Conservation (phyloP, 208 protist species). For the Trypanosoma brucei region DNA sequence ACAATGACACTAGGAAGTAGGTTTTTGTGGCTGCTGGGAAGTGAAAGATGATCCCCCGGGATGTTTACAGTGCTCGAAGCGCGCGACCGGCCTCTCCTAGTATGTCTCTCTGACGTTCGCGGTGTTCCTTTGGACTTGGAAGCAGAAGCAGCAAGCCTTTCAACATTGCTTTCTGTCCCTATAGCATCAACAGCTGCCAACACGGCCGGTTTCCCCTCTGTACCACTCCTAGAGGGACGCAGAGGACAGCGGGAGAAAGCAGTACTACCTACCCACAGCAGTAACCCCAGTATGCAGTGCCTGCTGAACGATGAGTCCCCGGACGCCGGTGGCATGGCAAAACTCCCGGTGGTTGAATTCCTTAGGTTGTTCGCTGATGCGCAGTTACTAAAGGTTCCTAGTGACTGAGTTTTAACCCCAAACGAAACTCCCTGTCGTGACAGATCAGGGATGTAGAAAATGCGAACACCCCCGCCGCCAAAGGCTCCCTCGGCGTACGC, state of each 20-base stretch:
- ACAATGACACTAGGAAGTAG: constrained; percentile 13
- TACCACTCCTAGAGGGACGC: constrained; percentile 1
- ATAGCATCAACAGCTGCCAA: not conserved
- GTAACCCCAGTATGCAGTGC: constrained; percentile 1
- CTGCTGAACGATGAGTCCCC: not conserved
- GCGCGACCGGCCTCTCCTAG: not conserved
- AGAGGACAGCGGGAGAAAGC: constrained; percentile 17
- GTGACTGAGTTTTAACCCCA: not conserved
- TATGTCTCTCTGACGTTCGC: not conserved
- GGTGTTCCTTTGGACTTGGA: not conserved
- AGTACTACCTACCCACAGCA: constrained; percentile 16
- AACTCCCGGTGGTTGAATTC: not conserved
- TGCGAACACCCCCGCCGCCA: not conserved
- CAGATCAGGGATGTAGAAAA: constrained; percentile 20
- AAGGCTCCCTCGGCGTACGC: constrained; percentile 3
- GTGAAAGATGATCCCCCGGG: not conserved
- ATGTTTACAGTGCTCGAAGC: not conserved
- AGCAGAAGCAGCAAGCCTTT: not conserved
- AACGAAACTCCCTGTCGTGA: not conserved
- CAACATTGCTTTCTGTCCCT: not conserved
- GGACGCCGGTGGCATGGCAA: not conserved
- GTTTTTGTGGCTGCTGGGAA: constrained; percentile 12
- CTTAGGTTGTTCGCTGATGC: not conserved
- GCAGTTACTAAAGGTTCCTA: no score
- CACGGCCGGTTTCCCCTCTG: not conserved